Evolutionary conservation across 108 stramenopile genomes (phyloP).

Genomic region (Nitzschia putrida): DNA sequence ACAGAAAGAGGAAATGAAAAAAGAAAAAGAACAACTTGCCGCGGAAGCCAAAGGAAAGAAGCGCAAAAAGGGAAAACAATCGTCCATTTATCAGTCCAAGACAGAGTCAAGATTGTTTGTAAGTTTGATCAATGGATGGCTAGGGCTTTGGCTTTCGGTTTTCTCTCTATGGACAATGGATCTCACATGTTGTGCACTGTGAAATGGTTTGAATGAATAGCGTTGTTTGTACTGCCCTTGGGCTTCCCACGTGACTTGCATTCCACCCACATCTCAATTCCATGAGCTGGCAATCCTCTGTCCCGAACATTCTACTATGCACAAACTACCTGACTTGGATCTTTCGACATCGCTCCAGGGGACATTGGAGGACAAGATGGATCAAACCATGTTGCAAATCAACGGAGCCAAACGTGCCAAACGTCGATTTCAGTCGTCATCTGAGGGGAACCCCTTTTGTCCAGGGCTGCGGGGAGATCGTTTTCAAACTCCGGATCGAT

Average conservation of each 20-base stretch:
- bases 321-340: constrained; percentile 74
- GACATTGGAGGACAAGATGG: constrained; percentile 50
- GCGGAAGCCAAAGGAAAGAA: neutral
- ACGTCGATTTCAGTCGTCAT: neutral
- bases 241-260: constrained; percentile 86
- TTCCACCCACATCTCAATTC: constrained; percentile 74
- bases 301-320: constrained; percentile 54
- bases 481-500: neutral
- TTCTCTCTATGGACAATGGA: constrained; percentile 30
- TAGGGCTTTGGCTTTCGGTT: no score
- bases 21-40: constrained; percentile 39
- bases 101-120: constrained; percentile 46
- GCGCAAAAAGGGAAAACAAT: constrained; percentile 8
- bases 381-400: constrained; percentile 34
- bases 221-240: constrained; percentile 84
- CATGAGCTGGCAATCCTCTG: constrained; percentile 52
- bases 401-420: constrained; percentile 9
- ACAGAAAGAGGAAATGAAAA: constrained; percentile 38
- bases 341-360: constrained; percentile 39
- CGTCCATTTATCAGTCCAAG: constrained; percentile 35
- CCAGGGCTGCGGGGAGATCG: constrained; percentile 35
- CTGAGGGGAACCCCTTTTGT: constrained; percentile 29
- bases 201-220: constrained; percentile 15
- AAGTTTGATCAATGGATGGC: no score
- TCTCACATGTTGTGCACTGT: neutral